A percentile compares a stretch with the other conserved stretches of the same genome.
These are phyloP conservation scores for Massariosphaeria phaeospora DNA, from an alignment of 495 filamentous ascomycete genomes.

Conservation along the genomic window DNA sequence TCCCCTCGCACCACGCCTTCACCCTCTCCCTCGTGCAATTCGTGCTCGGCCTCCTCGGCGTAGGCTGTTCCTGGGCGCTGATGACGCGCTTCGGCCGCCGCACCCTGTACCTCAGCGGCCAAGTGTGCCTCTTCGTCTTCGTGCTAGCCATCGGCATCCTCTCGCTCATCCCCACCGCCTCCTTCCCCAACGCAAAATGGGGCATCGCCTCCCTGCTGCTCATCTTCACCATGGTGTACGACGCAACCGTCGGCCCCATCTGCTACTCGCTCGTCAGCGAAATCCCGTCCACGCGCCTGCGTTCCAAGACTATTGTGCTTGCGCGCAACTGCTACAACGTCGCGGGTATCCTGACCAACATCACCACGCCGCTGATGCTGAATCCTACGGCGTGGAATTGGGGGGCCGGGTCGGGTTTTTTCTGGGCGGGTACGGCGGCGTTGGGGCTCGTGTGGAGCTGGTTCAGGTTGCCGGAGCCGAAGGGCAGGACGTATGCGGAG, in stretches of 20 bases:
- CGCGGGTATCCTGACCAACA: constrained; percentile 53
- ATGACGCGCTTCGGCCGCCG: constrained; percentile 46
- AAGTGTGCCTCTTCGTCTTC: constrained; percentile 40
- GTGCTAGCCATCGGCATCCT: constrained; percentile 49
- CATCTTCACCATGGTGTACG: constrained; percentile 53
- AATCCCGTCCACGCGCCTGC: constrained; percentile 53
- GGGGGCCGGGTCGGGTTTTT: constrained; percentile 51
- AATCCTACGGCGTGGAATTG: constrained; percentile 45
- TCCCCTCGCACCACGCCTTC: constrained; percentile 37
- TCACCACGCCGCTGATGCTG: constrained; percentile 49
- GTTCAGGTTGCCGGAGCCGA: constrained; percentile 46
- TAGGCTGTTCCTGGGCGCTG: constrained; percentile 52
- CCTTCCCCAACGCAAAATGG: constrained; percentile 43
- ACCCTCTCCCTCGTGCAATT: constrained; percentile 49
- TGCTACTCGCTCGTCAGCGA: constrained; percentile 57
- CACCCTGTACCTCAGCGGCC: constrained; percentile 47
- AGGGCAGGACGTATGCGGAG: constrained; percentile 50
- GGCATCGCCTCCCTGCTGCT: constrained; percentile 48
- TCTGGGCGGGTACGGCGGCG: constrained; percentile 46
- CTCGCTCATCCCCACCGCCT: constrained; percentile 38
- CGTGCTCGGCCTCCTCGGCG: constrained; percentile 48
- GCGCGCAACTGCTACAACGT: constrained; percentile 52
- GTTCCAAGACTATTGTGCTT: constrained; percentile 54
- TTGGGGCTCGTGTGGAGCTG: constrained; percentile 32
- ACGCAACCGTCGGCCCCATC: constrained; percentile 49